Base-by-base conservation (phyloP, 1,284 basidiomycete genomes). In the Rhodotorula sp. region DNA sequence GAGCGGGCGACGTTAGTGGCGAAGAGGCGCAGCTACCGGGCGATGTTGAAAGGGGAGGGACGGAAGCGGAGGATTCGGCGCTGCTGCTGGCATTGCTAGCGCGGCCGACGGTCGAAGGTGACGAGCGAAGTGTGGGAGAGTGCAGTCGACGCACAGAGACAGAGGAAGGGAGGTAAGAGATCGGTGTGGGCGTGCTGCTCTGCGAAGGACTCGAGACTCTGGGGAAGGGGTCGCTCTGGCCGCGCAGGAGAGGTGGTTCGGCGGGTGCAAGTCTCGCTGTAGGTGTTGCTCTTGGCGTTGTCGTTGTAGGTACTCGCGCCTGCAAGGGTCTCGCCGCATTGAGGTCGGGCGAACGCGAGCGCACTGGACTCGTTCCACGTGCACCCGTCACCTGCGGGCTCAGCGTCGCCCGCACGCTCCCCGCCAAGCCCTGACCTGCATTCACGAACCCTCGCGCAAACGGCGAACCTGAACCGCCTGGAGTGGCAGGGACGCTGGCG, bases 141-240 rank as follows among this genome's bases (percentile, higher is more conserved):
- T 62, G 65, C 2, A 70, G 24, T 8, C 58, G 63, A 1, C 69
- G 65, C 0, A 62, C 62, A 20, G 69, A 67, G 26, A 64, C 65
- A 28, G 69, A 67, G 2, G 59, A 28, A 18, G 69, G 65, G 13
- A 71, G 69, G 40, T 67, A 57, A 9, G n/a, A 46, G 55, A 65
- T 62, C 40, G 65, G 61, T 7, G 61, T 51, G 26, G 64, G 20
- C 22, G 57, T 24, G 9, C 46, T 37, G 31, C 10, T 16, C 11
- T 54, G 37, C 31, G 63, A 62, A 10, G 60, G 31, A 18, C 50
- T 62, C 9, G 59, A 50, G 13, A 28, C 20, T 40, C 37, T 53
- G 10, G 69, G 69, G 40, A 71, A 71, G 30, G 66, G 62, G 46
- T 65, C 65, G 20, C 30, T 47, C 57, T 71, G 69, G 9, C 69